Conservation (phyloP, 768 basidiomycete genomes). For the Kondoa subrosea region DNA sequence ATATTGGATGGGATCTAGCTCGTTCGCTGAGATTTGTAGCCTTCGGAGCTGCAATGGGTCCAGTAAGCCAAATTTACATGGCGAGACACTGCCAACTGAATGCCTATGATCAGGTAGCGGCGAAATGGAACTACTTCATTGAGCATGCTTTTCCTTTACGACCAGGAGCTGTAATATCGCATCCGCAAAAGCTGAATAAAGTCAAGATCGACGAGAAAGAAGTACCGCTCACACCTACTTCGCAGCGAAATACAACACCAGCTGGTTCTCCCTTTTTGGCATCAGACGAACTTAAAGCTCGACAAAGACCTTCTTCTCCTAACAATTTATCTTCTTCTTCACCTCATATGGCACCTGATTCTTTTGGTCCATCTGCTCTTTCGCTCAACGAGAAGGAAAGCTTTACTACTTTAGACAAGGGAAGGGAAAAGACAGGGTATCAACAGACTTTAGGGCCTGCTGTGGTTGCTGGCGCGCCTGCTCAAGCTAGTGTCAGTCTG, state of each 20-base stretch:
- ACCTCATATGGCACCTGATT: background rate
- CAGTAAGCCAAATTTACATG: background rate
- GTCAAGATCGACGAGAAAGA: background rate
- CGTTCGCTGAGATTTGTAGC: background rate
- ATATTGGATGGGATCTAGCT: slow-evolving; percentile 5
- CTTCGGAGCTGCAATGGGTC: slow-evolving; percentile 1
- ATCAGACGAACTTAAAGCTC: background rate
- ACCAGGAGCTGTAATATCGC: too few relatives aligned
- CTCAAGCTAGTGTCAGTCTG: slow-evolving; percentile 6
- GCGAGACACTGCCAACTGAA: background rate
- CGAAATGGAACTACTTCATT: background rate
- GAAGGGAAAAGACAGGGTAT: background rate
- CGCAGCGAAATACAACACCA: background rate
- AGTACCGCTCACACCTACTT: too few relatives aligned
- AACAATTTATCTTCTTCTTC: background rate
- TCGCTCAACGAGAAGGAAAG: background rate
- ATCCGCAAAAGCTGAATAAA: background rate
- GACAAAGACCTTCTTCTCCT: background rate
- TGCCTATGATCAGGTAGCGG: background rate
- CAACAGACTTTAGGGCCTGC: background rate
- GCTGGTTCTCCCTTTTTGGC: background rate
- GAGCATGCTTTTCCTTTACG: background rate
- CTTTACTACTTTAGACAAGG: background rate
- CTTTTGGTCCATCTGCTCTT: background rate
- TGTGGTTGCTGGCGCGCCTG: background rate